Conservation (phyloP, 768 basidiomycete genomes). For the Cystofilobasidium macerans region DNA sequence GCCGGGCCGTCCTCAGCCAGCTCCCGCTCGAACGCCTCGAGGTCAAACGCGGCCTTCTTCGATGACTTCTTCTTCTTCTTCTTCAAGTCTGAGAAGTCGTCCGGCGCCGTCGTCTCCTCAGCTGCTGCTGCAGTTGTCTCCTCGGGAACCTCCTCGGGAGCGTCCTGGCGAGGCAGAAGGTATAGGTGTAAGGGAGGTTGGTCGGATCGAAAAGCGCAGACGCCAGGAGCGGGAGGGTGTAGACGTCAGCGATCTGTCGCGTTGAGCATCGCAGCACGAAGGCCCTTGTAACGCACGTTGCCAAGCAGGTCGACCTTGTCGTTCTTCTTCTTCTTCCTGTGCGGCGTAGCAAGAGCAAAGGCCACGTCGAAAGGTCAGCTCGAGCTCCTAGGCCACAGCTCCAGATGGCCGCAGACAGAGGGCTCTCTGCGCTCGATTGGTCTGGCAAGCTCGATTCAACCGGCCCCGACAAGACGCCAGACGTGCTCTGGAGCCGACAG, state of each 20-base stretch:
- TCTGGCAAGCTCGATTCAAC: no score
- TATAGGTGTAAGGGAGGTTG: conserved; percentile 21
- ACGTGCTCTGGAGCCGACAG: no score
- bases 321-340: conserved; percentile 39
- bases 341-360: neutral
- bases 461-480: no score
- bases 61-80: conserved; percentile 43
- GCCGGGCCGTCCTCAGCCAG: conserved; percentile 55
- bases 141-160: conserved; percentile 28
- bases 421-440: no score
- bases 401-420: no score
- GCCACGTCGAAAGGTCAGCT: no score
- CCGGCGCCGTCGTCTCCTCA: conserved; percentile 15
- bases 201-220: conserved; percentile 2
- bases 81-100: conserved; percentile 32
- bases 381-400: no score
- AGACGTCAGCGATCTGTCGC: neutral
- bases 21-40: conserved; percentile 92
- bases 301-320: conserved; percentile 36
- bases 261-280: neutral
- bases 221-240: conserved; percentile 6
- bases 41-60: conserved; percentile 78
- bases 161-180: conserved; percentile 18
- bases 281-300: neutral
- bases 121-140: conserved; percentile 15